These are phyloP conservation scores for Tylopilus rubrobrunneus DNA, from an alignment of 768 basidiomycete genomes.

Conservation along the genomic window DNA sequence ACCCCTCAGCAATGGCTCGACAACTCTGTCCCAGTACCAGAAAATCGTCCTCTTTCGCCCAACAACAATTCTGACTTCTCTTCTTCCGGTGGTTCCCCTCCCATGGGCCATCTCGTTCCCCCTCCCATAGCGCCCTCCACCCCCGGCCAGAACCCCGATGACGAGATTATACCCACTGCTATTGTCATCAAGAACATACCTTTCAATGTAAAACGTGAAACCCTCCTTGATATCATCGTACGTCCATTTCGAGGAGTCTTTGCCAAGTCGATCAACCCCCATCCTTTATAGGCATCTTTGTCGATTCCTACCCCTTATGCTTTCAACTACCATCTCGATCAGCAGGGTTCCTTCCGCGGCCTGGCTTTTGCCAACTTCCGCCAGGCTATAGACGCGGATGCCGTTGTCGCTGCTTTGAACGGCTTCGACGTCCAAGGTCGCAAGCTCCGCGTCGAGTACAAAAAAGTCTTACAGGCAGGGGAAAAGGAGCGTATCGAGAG, in stretches of 20 bases:
- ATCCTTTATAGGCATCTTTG: slow-evolving; percentile 65
- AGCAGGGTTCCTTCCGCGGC: slow-evolving; percentile 93
- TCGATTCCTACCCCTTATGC: slow-evolving; percentile 96
- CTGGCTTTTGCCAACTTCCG: slow-evolving; percentile 98
- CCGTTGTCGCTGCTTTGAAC: slow-evolving; percentile 93
- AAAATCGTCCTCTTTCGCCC: slow-evolving; percentile 78
- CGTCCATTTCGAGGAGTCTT: slow-evolving; percentile 31
- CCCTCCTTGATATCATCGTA: slow-evolving; percentile 94
- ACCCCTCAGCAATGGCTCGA: slow-evolving; percentile 80
- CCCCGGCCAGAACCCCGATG: slow-evolving; percentile 56
- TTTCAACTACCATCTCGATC: slow-evolving; percentile 99
- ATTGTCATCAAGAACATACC: slow-evolving; percentile 99
- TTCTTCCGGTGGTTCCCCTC: slow-evolving; percentile 81
- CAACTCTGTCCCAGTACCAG: slow-evolving; percentile 40
- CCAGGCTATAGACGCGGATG: slow-evolving; percentile 85
- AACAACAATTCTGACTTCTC: slow-evolving; percentile 88
- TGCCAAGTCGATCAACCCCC: slow-evolving; percentile 8
- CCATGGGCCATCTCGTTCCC: slow-evolving; percentile 42
- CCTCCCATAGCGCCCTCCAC: slow-evolving; percentile 47
- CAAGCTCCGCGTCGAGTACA: slow-evolving; percentile 97
- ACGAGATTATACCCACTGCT: slow-evolving; percentile 97
- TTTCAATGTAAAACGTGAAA: slow-evolving; percentile 97
- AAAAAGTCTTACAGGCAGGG: slow-evolving; percentile 98
- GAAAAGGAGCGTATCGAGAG: slow-evolving; percentile 99
- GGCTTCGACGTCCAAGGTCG: slow-evolving; percentile 96